phyloP scores from a whole-genome alignment of 371 early-diverging fungal species.

The Actinomucor elegans region DNA sequence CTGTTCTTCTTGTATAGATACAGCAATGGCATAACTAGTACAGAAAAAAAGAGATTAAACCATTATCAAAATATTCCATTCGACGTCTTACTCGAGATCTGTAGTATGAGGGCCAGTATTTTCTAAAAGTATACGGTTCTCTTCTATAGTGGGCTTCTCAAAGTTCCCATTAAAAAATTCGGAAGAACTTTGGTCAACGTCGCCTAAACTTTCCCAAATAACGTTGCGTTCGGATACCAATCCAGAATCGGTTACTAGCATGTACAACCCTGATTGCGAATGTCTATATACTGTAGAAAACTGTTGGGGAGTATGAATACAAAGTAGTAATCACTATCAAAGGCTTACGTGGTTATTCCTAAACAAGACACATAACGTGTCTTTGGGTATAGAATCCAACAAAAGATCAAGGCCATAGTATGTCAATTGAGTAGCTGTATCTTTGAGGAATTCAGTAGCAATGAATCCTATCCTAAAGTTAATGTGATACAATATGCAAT shows the following conservation, averaged over 20 bases:
- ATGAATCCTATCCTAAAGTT: constrained; percentile 42
- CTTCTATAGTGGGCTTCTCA: constrained; percentile 27
- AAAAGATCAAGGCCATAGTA: constrained; percentile 73
- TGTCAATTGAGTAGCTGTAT: constrained; percentile 85
- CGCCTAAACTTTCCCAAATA: constrained; percentile 78
- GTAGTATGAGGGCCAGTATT: constrained; percentile 28
- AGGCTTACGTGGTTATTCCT: constrained; percentile 89
- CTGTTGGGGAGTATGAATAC: too few relatives aligned
- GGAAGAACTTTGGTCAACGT: constrained; percentile 67
- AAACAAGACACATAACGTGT: constrained; percentile 77
- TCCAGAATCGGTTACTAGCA: constrained; percentile 87
- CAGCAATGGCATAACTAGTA: constrained; percentile 17
- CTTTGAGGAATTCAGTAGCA: constrained; percentile 65
- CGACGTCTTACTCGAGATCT: constrained; percentile 31
- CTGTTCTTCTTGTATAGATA: constrained; percentile 13
- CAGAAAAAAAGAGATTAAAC: neutral
- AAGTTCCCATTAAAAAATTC: constrained; percentile 70
- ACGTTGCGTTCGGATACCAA: constrained; percentile 62
- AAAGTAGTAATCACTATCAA: too few relatives aligned
- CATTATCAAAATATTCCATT: neutral
- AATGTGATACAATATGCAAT: neutral
- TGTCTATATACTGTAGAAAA: constrained; percentile 83
- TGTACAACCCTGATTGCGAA: constrained; percentile 60
- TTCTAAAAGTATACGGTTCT: constrained; percentile 20
- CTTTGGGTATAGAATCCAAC: constrained; percentile 58